A percentile compares a stretch with the other conserved stretches of the same genome.
These are phyloP conservation scores for Fusarium hainanense DNA, from an alignment of 2,329 filamentous ascomycete species.

Conservation along the genomic window DNA sequence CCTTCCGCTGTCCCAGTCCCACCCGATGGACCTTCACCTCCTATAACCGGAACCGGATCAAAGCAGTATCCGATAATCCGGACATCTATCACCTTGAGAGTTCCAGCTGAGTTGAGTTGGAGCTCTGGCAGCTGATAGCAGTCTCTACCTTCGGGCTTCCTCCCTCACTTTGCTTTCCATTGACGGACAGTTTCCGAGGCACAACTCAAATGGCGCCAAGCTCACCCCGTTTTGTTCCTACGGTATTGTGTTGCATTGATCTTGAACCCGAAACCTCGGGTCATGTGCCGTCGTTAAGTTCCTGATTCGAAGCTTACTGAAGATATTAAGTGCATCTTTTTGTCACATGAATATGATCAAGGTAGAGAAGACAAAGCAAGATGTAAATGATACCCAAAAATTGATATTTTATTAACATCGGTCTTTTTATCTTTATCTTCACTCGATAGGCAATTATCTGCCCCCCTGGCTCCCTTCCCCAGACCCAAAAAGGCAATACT, in stretches of 20 bases:
- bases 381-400: not conserved
- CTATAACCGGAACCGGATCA: conserved; percentile 27
- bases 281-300: conserved; percentile 27
- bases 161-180: not conserved
- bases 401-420: not conserved
- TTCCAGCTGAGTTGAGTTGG: not conserved
- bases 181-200: conserved; percentile 35
- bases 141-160: not conserved
- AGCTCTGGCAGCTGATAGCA: not conserved
- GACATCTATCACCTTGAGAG: conserved; percentile 1
- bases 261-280: conserved; percentile 20
- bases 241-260: not conserved
- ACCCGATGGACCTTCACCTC: not conserved
- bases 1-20: not conserved
- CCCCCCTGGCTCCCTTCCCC: not conserved
- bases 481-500: conserved; percentile 26
- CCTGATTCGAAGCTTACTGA: not conserved
- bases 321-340: not conserved
- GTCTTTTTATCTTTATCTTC: not conserved
- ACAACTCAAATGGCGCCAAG: conserved; percentile 25
- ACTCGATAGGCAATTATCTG: conserved; percentile 7
- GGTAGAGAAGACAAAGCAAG: not conserved
- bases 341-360: not conserved
- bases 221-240: conserved; percentile 4
- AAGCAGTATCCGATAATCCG: conserved; percentile 27